Conservation (phyloP, 1,284 basidiomycete genomes). For the Neotropicomus parvogracilis region DNA sequence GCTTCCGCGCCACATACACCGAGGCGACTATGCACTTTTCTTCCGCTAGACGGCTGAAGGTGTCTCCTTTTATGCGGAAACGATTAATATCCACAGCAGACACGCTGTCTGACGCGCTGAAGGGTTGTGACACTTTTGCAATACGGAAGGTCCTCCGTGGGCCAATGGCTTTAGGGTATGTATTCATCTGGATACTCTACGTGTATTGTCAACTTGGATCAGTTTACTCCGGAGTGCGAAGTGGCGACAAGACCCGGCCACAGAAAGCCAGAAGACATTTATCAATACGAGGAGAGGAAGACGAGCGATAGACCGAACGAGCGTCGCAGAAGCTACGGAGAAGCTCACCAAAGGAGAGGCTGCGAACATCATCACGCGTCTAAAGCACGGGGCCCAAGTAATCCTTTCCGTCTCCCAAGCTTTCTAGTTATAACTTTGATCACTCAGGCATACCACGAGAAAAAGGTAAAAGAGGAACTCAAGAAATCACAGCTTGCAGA, state of each 20-base stretch:
- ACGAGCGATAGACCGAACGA: constrained; percentile 22
- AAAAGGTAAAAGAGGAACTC: constrained; percentile 43
- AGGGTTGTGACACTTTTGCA: constrained; percentile 68
- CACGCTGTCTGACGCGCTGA: constrained; percentile 55
- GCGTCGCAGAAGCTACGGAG: constrained; percentile 33
- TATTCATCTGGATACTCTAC: not conserved
- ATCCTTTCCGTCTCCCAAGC: constrained; percentile 5
- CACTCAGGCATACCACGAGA: constrained; percentile 52
- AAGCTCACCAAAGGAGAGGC: constrained; percentile 74
- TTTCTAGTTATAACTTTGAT: constrained; percentile 4
- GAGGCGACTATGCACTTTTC: constrained; percentile 48
- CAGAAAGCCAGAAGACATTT: constrained; percentile 59
- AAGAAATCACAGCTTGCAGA: constrained; percentile 35
- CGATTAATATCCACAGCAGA: constrained; percentile 52
- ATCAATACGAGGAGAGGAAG: constrained; percentile 59
- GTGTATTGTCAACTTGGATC: constrained; percentile 12
- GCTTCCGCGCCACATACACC: constrained; percentile 51
- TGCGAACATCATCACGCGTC: constrained; percentile 69
- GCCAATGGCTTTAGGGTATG: constrained; percentile 45
- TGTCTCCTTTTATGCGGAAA: constrained; percentile 55
- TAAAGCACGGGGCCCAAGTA: constrained; percentile 76
- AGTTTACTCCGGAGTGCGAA: constrained; percentile 65
- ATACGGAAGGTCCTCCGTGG: constrained; percentile 51
- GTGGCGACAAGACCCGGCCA: constrained; percentile 73
- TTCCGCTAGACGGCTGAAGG: constrained; percentile 44